Base-by-base conservation (phyloP, 2,329 filamentous ascomycete species). In the Sclerotinia spermophila region DNA sequence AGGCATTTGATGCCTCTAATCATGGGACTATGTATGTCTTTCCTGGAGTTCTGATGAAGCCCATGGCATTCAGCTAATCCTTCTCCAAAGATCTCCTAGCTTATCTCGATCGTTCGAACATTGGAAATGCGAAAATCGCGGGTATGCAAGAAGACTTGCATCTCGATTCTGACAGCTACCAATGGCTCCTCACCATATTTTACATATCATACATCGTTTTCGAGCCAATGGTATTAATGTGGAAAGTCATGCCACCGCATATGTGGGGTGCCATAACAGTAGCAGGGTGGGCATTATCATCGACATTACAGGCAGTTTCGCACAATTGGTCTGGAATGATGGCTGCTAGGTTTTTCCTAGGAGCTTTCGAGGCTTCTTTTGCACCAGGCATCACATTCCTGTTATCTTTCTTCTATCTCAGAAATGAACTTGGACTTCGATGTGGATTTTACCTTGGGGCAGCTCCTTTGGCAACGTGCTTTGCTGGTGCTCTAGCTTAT, bases 361-460 rank as follows among this genome's bases (percentile, higher is more conserved):
- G 80, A 1, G 70, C 80, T 6, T 77, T 81, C n/a, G 81, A 82
- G 80, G 71, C 77, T 75, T 24, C 78, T 19, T 62, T 77, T 79
- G 33, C 79, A 73, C 62, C 81, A 74, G 64, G 80, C 76, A 79
- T 84, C 4, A 81, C 82, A 0, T 82, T 81, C 60, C 80, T 84
- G n/a, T 78, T 84, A 5, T 82, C 80, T 15, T 84, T 84, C 75
- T 84, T 85, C 75, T 85, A 85, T 72, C 78, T 81, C 6, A 76
- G 84, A 13, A 75, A 80, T 24, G 92, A 94, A 76, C 82, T 94
- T 15, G 92, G 91, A 1, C 85, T 92, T 71, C 84, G 92, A 42
- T 90, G 87, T 24, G 91, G 90, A 8, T 81, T 94, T 17, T 92
- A 92, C 79, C 85, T 94, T 69, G 89, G 81, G 75, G 79, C 81